Evolutionary conservation across 1,139 yeast genomes (phyloP).

Genomic region (Saccharomycopsis phalli): DNA sequence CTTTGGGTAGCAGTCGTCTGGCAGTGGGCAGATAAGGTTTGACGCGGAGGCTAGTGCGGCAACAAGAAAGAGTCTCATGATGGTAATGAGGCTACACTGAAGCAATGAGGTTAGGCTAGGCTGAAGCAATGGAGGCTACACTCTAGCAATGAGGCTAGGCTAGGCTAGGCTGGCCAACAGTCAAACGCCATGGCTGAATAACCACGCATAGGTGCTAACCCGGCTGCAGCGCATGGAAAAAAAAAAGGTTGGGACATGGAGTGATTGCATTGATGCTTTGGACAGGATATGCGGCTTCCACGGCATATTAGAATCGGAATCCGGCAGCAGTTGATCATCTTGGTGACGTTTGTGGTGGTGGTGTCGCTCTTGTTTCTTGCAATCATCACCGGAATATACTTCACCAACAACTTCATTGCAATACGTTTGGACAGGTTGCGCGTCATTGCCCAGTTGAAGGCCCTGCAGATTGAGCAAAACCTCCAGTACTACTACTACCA

Average conservation of each 20-base stretch:
- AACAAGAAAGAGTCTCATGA: not conserved
- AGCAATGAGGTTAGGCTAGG: not conserved
- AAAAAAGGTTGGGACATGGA: not conserved
- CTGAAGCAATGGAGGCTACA: not conserved
- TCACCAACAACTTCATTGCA: constrained; percentile 51
- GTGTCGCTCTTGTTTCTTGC: constrained; percentile 71
- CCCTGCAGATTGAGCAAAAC: constrained; percentile 69
- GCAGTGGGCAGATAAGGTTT: constrained; percentile 35
- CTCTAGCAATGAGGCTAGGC: too few species aligned
- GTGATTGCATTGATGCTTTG: not conserved
- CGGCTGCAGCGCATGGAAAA: not conserved
- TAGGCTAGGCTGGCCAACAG: not conserved
- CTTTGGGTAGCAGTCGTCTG: constrained; percentile 54
- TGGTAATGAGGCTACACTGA: too few species aligned
- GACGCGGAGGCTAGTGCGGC: not conserved
- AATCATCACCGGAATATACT: constrained; percentile 72
- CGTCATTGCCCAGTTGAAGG: constrained; percentile 72
- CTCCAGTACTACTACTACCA: constrained; percentile 60
- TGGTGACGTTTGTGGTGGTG: constrained; percentile 69
- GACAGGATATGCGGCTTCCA: constrained; percentile 17
- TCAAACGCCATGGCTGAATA: too few species aligned
- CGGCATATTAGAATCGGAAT: constrained; percentile 23
- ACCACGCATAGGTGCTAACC: too few species aligned
- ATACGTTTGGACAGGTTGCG: constrained; percentile 63
- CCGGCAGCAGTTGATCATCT: constrained; percentile 63